phyloP scores from a whole-genome alignment of 257 asterid species.

The Ballota nigra region DNA sequence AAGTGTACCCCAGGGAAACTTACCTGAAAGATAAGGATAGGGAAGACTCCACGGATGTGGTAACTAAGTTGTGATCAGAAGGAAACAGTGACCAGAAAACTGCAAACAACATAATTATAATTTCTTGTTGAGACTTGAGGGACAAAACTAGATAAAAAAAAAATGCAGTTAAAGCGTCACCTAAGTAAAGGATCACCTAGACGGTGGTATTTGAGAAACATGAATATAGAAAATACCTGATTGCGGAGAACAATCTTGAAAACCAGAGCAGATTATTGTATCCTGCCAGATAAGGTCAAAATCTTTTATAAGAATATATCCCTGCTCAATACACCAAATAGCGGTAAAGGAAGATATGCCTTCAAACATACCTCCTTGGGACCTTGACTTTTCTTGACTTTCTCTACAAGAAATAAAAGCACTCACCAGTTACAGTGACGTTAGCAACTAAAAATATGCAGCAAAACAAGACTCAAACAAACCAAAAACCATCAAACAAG shows the following conservation, averaged over 20 bases:
- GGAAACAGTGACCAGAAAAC: conserved; percentile 92
- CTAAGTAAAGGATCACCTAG: background rate
- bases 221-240: conserved; percentile 45
- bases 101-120: conserved; percentile 28
- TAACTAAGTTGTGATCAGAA: conserved; percentile 43
- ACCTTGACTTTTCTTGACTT: conserved; percentile 45
- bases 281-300: conserved; percentile 49
- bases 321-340: background rate
- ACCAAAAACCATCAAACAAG: background rate
- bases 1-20: background rate
- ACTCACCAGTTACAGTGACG: conserved; percentile 23
- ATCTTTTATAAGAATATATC: conserved; percentile 1
- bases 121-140: background rate
- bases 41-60: conserved; percentile 65
- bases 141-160: background rate
- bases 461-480: background rate
- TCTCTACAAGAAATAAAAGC: conserved; percentile 48
- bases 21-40: conserved; percentile 81
- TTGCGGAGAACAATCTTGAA: conserved; percentile 50
- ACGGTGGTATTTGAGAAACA: background rate
- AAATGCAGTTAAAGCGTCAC: background rate
- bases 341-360: conserved; percentile 1
- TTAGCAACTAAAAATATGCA: conserved; percentile 8
- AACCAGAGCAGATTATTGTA: conserved; percentile 49
- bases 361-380: conserved; percentile 43